phyloP scores from a whole-genome alignment of 2,329 filamentous ascomycete species.

The Xylaria digitata region DNA sequence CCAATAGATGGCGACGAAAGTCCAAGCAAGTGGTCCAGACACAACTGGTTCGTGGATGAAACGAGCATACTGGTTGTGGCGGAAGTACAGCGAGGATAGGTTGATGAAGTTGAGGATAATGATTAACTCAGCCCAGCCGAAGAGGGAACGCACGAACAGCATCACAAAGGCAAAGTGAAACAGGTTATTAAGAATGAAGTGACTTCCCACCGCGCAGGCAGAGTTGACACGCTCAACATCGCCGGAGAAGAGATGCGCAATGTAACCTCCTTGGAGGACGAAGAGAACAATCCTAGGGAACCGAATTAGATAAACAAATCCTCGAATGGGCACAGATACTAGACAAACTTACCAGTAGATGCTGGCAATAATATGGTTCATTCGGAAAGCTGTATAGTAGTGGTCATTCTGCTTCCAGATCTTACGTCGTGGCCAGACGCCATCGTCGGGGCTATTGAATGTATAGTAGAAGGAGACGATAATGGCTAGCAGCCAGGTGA shows the following conservation, averaged over 20 bases:
- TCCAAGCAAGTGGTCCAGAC: constrained; percentile 85
- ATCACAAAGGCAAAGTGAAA: constrained; percentile 84
- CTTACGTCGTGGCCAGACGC: constrained; percentile 66
- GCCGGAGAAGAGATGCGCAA: constrained; percentile 78
- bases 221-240: constrained; percentile 71
- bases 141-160: constrained; percentile 81
- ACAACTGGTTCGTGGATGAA: constrained; percentile 82
- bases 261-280: constrained; percentile 79
- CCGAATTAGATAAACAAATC: constrained; percentile 8
- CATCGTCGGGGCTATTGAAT: constrained; percentile 71
- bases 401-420: constrained; percentile 81
- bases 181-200: constrained; percentile 89
- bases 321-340: not conserved
- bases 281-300: constrained; percentile 74
- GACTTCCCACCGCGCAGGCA: constrained; percentile 80
- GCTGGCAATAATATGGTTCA: constrained; percentile 72
- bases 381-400: constrained; percentile 77
- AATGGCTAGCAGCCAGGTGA: constrained; percentile 80
- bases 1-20: constrained; percentile 88
- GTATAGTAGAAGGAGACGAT: constrained; percentile 80
- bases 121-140: constrained; percentile 80
- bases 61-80: constrained; percentile 75
- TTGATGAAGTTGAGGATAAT: constrained; percentile 86
- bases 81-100: constrained; percentile 81
- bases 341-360: constrained; percentile 77